Evolutionary conservation across 169 alveolate species (phyloP).

Genomic region (Hepatocystis sp.): DNA sequence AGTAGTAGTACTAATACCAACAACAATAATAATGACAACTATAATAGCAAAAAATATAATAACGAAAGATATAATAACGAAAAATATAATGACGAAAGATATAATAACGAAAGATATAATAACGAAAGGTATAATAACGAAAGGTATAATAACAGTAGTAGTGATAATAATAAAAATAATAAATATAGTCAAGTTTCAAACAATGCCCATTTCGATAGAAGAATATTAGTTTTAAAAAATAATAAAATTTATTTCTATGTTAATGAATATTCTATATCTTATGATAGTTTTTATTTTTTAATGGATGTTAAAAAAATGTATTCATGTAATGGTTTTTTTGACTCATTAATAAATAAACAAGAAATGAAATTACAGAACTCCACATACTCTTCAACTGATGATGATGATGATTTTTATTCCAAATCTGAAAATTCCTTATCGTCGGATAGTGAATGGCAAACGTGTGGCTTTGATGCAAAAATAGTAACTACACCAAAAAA

Average conservation of each 20-base stretch:
- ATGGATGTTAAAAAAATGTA: conserved; percentile 70
- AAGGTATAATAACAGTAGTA: too few species aligned
- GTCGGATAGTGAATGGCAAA: conserved; percentile 74
- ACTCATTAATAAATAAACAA: conserved; percentile 53
- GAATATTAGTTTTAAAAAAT: conserved; percentile 49
- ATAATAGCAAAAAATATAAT: too few species aligned
- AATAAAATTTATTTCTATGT: conserved; percentile 43
- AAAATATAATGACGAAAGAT: too few species aligned
- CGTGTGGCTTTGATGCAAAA: conserved; percentile 74
- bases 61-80: too few species aligned
- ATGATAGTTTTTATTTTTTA: conserved; percentile 64
- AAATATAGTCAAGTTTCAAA: too few species aligned
- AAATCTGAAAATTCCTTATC: conserved; percentile 12
- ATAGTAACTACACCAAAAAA: conserved; percentile 11
- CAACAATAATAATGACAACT: too few species aligned
- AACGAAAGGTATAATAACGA: too few species aligned
- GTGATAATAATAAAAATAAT: too few species aligned
- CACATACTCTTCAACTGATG: conserved; percentile 44
- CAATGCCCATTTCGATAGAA: conserved; percentile 36
- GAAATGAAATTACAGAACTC: conserved; percentile 18
- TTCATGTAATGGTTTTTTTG: conserved; percentile 67
- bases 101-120: too few species aligned
- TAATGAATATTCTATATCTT: conserved; percentile 57
- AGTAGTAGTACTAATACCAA: too few species aligned
- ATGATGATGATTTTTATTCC: conserved; percentile 24